Base-by-base conservation (phyloP, 1,284 basidiomycete species). In the Neolentinus lepideus region DNA sequence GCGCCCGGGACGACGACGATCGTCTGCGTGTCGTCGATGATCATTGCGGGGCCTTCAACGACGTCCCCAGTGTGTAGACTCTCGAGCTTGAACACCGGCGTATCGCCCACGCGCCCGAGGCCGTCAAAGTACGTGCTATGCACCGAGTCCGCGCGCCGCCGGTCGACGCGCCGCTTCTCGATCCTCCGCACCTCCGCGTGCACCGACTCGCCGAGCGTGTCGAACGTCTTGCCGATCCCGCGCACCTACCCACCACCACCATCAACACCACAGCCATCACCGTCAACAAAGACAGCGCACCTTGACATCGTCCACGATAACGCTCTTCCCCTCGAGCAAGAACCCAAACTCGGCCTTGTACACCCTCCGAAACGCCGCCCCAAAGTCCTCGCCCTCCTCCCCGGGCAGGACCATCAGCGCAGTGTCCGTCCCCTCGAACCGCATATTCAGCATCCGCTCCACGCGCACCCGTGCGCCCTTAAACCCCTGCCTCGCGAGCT, bases 331-430 rank as follows among this genome's bases (percentile, higher is more conserved):
- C 58, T 92, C 87, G 22, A 98, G 75, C 58, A 95, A 72, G 74
- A 98, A 98, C 1, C 95, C 96, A 66, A 98, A 99, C 69, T 94
- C 90, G 21, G 82, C 70, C 69, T 84, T 88, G 71, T 94, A 92
- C 53, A 80, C 77, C 51, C 79, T 70, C 67, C 81, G 84, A 75
- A 98, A 98, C 3, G 84, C 90, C 0, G 75, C 76, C 63, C 87
- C 85, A 67, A 90, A 94, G 66, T 94, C 89, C 62, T 88, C 85
- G 10, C 81, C 82, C 55, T 80, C 78, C 9, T 71, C 66, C 0
- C 69, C 71, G 8, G 89, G 84, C 8, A 90, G 72, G 1, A 94
- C 84, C 93, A 97, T 96, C 59, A 98, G 69, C 8, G 92, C 81
- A 0, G 94, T 97, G 71, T 97, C 94, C 0, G 92, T 94, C 1